These are phyloP conservation scores for Hypoxylon crocopeplum DNA, from an alignment of 495 filamentous ascomycete species.

Conservation along the genomic window DNA sequence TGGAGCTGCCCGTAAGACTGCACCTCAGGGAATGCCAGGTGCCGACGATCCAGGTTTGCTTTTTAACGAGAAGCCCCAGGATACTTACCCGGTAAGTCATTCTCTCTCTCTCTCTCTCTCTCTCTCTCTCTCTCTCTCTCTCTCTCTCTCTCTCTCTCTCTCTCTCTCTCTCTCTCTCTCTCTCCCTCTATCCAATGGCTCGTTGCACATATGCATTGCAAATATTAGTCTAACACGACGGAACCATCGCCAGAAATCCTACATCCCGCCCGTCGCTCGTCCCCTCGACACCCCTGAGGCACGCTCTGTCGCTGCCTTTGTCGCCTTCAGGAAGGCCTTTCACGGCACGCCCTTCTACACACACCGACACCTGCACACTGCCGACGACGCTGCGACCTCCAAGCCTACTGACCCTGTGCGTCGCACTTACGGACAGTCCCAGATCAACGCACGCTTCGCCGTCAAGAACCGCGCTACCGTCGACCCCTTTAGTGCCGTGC, in stretches of 20 bases:
- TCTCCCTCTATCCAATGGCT: no score
- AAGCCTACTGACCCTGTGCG: conserved; percentile 26
- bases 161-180: no score
- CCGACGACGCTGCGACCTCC: conserved; percentile 28
- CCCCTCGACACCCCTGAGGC: conserved; percentile 49
- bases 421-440: conserved; percentile 54
- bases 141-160: no score
- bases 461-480: conserved; percentile 53
- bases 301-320: conserved; percentile 52
- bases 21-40: conserved; percentile 42
- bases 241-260: conserved; percentile 38
- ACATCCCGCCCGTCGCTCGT: conserved; percentile 50
- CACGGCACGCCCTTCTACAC: conserved; percentile 60
- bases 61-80: conserved; percentile 39
- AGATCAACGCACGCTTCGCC: conserved; percentile 58
- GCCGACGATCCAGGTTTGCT: conserved; percentile 41
- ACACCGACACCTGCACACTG: conserved; percentile 39
- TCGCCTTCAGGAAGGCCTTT: conserved; percentile 54
- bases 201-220: neutral
- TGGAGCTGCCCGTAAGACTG: conserved; percentile 41
- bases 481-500: conserved; percentile 59
- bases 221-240: neutral
- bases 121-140: no score
- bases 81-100: conserved; percentile 39
- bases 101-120: no score